Evolutionary conservation across 495 filamentous ascomycete species (phyloP).

Genomic region (Tuber magnatum): DNA sequence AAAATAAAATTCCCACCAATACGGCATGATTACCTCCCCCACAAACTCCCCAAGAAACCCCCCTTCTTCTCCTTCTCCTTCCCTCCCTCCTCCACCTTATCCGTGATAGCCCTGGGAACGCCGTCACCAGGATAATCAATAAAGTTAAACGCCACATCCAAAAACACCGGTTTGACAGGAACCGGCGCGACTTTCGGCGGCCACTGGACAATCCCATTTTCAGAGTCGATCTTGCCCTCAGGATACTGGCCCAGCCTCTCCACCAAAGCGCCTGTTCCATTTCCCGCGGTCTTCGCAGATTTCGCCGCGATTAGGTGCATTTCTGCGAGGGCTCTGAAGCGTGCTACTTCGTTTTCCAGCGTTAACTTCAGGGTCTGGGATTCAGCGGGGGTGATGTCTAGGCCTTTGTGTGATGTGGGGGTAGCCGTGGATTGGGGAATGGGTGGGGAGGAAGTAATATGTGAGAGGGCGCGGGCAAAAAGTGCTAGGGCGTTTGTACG

Average conservation of each 20-base stretch:
- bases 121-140: constrained; percentile 74
- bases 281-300: constrained; percentile 40
- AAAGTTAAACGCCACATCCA: constrained; percentile 97
- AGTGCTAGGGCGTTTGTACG: constrained; percentile 80
- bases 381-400: constrained; percentile 55
- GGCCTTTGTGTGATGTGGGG: constrained; percentile 40
- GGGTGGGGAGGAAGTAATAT: constrained; percentile 49
- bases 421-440: constrained; percentile 39
- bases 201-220: constrained; percentile 70
- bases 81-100: constrained; percentile 12
- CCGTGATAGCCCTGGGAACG: constrained; percentile 17
- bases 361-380: constrained; percentile 52
- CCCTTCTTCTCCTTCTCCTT: constrained; percentile 33
- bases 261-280: constrained; percentile 52
- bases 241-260: constrained; percentile 70
- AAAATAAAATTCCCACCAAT: background rate
- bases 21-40: constrained; percentile 33
- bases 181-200: constrained; percentile 75
- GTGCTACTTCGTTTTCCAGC: constrained; percentile 61
- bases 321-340: constrained; percentile 74
- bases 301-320: constrained; percentile 54
- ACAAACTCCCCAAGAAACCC: constrained; percentile 40
- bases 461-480: constrained; percentile 54
- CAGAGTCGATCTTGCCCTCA: constrained; percentile 57
- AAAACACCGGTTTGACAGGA: constrained; percentile 90